Evolutionary conservation across 2,329 filamentous ascomycete genomes (phyloP).

Genomic region (Trichoderma sp.): DNA sequence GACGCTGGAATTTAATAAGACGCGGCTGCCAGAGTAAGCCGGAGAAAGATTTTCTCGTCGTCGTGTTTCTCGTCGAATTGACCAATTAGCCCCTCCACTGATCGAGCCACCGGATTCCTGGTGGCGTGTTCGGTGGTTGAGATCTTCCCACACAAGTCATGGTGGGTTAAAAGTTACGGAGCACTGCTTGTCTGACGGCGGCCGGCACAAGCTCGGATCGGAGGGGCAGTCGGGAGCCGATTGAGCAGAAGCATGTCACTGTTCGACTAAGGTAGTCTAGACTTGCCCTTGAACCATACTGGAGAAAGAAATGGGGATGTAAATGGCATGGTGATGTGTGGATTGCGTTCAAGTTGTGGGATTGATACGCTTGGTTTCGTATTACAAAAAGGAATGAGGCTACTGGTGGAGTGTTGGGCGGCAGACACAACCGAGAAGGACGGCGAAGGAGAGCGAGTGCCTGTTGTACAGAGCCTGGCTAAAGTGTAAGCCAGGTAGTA

Average conservation of each 20-base stretch:
- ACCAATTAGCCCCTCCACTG: slow-evolving; percentile 10
- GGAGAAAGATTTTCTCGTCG: not conserved
- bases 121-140: slow-evolving; percentile 18
- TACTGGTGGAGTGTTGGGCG: not conserved
- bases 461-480: not conserved
- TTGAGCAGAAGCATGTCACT: not conserved
- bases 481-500: not conserved
- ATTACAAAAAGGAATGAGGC: not conserved
- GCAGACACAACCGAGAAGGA: not conserved
- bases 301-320: not conserved
- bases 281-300: not conserved
- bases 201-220: slow-evolving; percentile 14
- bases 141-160: slow-evolving; percentile 8
- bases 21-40: not conserved
- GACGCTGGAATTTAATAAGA: slow-evolving; percentile 1
- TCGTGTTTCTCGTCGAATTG: not conserved
- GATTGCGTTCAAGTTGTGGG: not conserved
- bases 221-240: not conserved
- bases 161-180: not conserved
- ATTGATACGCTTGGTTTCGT: not conserved
- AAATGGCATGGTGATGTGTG: not conserved
- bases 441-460: not conserved
- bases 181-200: not conserved
- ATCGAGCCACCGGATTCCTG: slow-evolving; percentile 14
- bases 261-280: not conserved